Base-by-base conservation (phyloP, 345 rosid species). In the Citrus mangshanensis region DNA sequence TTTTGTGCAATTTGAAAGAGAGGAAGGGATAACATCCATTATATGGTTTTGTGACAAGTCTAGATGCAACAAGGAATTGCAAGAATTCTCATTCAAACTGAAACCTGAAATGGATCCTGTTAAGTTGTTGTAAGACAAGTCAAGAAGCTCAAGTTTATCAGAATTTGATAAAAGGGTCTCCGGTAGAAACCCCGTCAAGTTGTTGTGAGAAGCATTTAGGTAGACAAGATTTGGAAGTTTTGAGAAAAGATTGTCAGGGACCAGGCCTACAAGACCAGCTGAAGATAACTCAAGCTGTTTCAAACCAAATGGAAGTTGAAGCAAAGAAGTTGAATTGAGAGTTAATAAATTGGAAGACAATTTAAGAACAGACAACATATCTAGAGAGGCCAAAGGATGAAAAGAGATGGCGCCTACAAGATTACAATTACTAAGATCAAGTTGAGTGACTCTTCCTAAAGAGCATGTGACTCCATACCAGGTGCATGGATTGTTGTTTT, bases 381-480 rank as follows among this genome's bases (percentile, higher is more conserved):
- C 86, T 16, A 95, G 88, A 75, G 93, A 78, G 56, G 88, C 74
- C 38, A 95, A 85, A 51, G 91, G 87, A 38, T 89, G 86, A 68
- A 95, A 88, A 32, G 88, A 88, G 74, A 93, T 65, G 6, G 70
- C 58, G n/a, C 95, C 98, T 49, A 68, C 75, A 76, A 95, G 94
- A 62, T 79, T 81, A 70, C 82, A 75, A 22, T 87, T 88, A 54
- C 80, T 85, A 73, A 95, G 99, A 78, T 95, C 90, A 51, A 95
- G 88, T 81, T 87, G 91, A 24, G 89, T 84, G 74, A 86, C 90
- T 82, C 99, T 88, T 69, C 93, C 90, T 5, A 55, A 78, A 27
- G 89, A 75, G 87, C 99, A 95, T 55, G 93, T 86, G 70, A 93
- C 87, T 60, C 99, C 99, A 78, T 87, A 86, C 88, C 92, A 95